These are phyloP conservation scores for Solanum boliviense DNA, from an alignment of 257 asterid species.

Conservation along the genomic window DNA sequence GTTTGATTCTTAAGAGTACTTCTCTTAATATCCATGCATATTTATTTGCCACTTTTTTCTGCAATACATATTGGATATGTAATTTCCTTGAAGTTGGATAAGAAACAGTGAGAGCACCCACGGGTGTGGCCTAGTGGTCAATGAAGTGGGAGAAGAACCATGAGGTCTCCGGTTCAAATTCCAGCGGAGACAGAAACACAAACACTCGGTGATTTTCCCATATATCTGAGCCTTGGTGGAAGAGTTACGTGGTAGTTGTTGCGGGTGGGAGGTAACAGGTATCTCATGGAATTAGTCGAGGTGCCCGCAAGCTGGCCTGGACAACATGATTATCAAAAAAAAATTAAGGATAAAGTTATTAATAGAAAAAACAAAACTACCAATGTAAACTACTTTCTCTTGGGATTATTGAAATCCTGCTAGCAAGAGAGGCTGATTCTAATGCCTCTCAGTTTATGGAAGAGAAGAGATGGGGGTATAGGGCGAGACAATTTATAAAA, in stretches of 20 bases:
- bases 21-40: not conserved
- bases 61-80: not conserved
- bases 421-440: not conserved
- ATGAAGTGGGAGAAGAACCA: not conserved
- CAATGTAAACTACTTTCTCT: not conserved
- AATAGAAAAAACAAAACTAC: not conserved
- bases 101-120: not conserved
- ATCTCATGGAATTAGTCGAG: not conserved
- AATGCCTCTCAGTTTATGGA: not conserved
- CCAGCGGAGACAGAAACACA: not conserved
- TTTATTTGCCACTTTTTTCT: not conserved
- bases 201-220: not conserved
- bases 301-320: not conserved
- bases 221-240: not conserved
- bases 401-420: not conserved
- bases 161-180: not conserved
- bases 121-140: not conserved
- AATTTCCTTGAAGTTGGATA: not conserved
- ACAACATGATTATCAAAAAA: not conserved
- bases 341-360: not conserved
- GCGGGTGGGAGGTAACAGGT: not conserved
- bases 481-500: not conserved
- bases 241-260: not conserved
- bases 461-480: not conserved
- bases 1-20: not conserved